Conservation (phyloP, 768 basidiomycete genomes). For the Hygrophorus pudorinus region DNA sequence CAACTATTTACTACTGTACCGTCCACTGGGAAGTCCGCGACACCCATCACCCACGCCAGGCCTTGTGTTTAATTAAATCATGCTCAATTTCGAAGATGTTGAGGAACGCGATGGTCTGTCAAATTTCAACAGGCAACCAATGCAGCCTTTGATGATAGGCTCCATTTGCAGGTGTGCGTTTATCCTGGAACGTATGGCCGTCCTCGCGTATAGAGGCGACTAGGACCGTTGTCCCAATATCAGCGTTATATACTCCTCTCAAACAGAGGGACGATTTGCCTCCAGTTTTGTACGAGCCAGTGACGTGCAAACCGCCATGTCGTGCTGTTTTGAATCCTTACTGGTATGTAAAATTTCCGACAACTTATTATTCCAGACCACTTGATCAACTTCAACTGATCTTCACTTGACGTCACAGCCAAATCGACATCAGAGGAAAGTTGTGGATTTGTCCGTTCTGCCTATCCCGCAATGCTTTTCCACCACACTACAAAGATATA, state of each 20-base stretch:
- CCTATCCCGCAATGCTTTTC: conserved; percentile 92
- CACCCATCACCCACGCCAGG: too few relatives aligned
- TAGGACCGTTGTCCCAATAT: conserved; percentile 94
- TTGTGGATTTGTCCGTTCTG: conserved; percentile 99
- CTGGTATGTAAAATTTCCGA: conserved; percentile 47
- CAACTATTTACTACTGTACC: too few relatives aligned
- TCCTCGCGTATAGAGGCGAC: conserved; percentile 97
- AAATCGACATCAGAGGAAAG: conserved; percentile 97
- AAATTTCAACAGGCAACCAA: not conserved
- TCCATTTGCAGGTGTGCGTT: conserved; percentile 59
- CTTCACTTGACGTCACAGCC: conserved; percentile 40
- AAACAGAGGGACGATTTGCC: conserved; percentile 92
- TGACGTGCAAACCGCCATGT: conserved; percentile 97
- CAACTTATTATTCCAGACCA: not conserved
- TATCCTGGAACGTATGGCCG: conserved; percentile 99
- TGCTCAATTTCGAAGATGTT: conserved; percentile 91
- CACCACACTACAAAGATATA: conserved; percentile 98
- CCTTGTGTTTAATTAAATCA: conserved; percentile 14
- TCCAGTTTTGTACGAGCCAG: conserved; percentile 94
- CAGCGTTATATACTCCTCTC: conserved; percentile 94
- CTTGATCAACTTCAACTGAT: too few relatives aligned
- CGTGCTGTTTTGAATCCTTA: conserved; percentile 96
- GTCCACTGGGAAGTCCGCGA: too few relatives aligned
- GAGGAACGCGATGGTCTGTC: conserved; percentile 89
- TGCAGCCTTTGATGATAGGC: not conserved